These are phyloP conservation scores for Saturnispora besseyi DNA, from an alignment of 805 yeast genomes.

Conservation along the genomic window DNA sequence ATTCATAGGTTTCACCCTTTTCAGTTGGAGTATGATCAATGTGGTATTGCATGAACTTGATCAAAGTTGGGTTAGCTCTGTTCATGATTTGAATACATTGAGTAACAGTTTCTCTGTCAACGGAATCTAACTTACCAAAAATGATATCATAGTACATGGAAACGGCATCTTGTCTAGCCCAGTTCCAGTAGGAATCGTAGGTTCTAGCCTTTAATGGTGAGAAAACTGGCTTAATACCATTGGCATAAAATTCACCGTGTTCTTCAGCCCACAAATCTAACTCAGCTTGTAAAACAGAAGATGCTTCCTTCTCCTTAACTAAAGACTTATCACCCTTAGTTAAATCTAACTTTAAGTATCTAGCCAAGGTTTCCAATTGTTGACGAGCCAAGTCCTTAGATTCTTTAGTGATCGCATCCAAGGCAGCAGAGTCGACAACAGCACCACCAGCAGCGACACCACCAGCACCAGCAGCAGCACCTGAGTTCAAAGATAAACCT, in stretches of 20 bases:
- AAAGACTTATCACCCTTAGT: constrained; percentile 83
- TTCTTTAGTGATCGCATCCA: constrained; percentile 71
- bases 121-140: constrained; percentile 82
- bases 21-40: constrained; percentile 76
- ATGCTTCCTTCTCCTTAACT: constrained; percentile 77
- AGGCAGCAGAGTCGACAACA: constrained; percentile 89
- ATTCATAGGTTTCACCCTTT: constrained; percentile 86
- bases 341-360: constrained; percentile 87
- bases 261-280: constrained; percentile 85
- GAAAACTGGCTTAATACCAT: constrained; percentile 85
- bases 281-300: constrained; percentile 75
- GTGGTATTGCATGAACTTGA: constrained; percentile 93
- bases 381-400: constrained; percentile 63
- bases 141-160: constrained; percentile 92
- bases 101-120: constrained; percentile 92
- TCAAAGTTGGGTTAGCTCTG: constrained; percentile 86
- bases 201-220: constrained; percentile 89
- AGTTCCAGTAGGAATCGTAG: constrained; percentile 98
- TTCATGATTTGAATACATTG: constrained; percentile 97
- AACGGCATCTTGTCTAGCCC: constrained; percentile 97
- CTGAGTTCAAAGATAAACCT: constrained; percentile 68
- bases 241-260: constrained; percentile 88
- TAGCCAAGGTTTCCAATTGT: constrained; percentile 86
- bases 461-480: constrained; percentile 45
- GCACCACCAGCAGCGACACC: constrained; percentile 69